Base-by-base conservation (phyloP, 1,139 yeast species). In the Yamadazyma spencermartinsiae region DNA sequence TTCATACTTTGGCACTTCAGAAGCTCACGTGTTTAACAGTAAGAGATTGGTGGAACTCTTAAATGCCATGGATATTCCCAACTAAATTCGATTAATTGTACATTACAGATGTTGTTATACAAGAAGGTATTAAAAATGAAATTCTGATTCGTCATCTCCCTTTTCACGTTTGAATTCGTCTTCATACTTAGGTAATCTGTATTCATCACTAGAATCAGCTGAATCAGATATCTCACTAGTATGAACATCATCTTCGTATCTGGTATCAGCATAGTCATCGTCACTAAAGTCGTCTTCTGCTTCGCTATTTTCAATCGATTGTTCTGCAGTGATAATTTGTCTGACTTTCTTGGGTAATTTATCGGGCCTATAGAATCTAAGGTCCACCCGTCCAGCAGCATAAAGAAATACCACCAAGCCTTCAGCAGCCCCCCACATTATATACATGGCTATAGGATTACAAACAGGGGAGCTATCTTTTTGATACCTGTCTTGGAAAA, bases 351-450 rank as follows among this genome's bases (percentile, higher is more conserved):
- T 46, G 6, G 76, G 74, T 40, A 78, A 61, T 42, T 62, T 59
- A 52, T 83, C 92, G 17, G 92, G 92, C 58, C 87, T 79, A 69
- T 85, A 85, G 63, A 85, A 85, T 55, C 94, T 72, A 51, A 85
- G 70, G 56, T 85, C 94, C 36, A 82, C 77, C 55, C 94, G 70
- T 31, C 81, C 80, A 20, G 80, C 58, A 33, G 85, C 58, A 58
- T 80, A 81, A 33, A 80, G 41, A 5, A 79, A 45, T 41, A 80
- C 72, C 41, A 82, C 75, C 20, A 80, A 46, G 0, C 72, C 71
- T 61, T 86, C 94, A 31, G 80, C 65, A 4, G 73, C 76, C 19
- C 76, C 75, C 78, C 86, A 84, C 46, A 79, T 62, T 27, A 82
- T 68, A 57, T 82, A 85, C 81, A 82, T 76, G 21, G 79, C 79